phyloP scores from a whole-genome alignment of 1,284 basidiomycete species.

The Ustilago esculenta region DNA sequence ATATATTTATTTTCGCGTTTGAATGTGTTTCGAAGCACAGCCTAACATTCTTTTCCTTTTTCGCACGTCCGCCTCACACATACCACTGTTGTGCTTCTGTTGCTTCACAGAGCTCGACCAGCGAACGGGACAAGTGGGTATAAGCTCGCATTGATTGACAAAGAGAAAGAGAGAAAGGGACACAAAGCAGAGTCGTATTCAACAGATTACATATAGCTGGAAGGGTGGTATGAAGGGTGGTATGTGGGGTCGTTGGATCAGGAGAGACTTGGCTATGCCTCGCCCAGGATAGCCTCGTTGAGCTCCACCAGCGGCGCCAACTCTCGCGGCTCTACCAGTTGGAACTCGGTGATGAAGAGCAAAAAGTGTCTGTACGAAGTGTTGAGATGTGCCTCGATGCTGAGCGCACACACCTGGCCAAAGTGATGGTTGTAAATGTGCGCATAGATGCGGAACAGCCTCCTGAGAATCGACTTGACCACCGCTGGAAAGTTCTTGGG shows the following conservation, averaged over 20 bases:
- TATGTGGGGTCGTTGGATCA: not conserved
- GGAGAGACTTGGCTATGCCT: slow-evolving; percentile 25
- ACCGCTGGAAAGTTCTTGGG: slow-evolving; percentile 89
- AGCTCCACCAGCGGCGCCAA: slow-evolving; percentile 94
- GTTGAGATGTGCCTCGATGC: slow-evolving; percentile 98
- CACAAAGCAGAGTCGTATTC: too few relatives aligned
- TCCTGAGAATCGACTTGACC: slow-evolving; percentile 88
- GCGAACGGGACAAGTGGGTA: too few relatives aligned
- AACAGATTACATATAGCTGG: slow-evolving; percentile 3
- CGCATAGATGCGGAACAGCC: slow-evolving; percentile 95
- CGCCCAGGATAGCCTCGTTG: slow-evolving; percentile 86
- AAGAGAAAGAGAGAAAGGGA: not conserved
- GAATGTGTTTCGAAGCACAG: too few relatives aligned
- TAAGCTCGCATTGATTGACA: too few relatives aligned
- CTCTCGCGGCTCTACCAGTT: slow-evolving; percentile 96
- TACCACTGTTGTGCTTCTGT: not conserved
- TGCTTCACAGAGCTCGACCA: not conserved
- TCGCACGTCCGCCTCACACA: too few relatives aligned
- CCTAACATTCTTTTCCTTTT: too few relatives aligned
- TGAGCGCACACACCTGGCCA: slow-evolving; percentile 96
- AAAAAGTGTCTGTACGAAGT: slow-evolving; percentile 99
- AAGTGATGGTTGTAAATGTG: slow-evolving; percentile 99
- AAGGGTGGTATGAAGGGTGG: not conserved
- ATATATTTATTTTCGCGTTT: too few relatives aligned
- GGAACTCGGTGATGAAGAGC: slow-evolving; percentile 96